A percentile compares a stretch with the other conserved stretches of the same genome.
Conservation (phyloP, 1,284 basidiomycete species). For the Termitomyces sp. region DNA sequence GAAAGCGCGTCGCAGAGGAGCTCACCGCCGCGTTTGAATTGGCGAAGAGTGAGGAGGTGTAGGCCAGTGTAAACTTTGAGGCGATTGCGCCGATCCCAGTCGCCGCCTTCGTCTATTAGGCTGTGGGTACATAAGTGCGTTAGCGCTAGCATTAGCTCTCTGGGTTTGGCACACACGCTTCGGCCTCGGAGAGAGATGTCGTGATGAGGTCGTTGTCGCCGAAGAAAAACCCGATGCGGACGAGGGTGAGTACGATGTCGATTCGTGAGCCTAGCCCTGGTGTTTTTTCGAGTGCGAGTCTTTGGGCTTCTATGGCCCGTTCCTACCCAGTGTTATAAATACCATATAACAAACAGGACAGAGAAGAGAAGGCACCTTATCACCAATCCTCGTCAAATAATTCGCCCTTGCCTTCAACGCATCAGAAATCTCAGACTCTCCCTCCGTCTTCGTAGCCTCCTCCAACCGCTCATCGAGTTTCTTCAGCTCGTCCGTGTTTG, state of each 20-base stretch:
- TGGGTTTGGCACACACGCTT: slow-evolving; percentile 53
- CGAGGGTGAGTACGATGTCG: slow-evolving; percentile 86
- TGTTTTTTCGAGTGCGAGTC: slow-evolving; percentile 86
- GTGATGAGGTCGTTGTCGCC: slow-evolving; percentile 75
- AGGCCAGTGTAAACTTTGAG: slow-evolving; percentile 94
- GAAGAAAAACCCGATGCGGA: slow-evolving; percentile 91
- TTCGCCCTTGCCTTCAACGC: slow-evolving; percentile 82
- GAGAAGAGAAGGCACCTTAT: slow-evolving; percentile 55
- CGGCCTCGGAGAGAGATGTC: slow-evolving; percentile 74
- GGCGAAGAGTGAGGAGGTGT: slow-evolving; percentile 82
- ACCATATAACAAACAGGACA: background rate
- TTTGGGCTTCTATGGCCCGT: slow-evolving; percentile 72
- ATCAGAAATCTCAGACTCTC: slow-evolving; percentile 92
- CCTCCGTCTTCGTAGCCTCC: slow-evolving; percentile 88
- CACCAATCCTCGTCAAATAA: slow-evolving; percentile 87
- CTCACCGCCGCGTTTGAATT: slow-evolving; percentile 69
- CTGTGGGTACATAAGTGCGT: slow-evolving; percentile 34
- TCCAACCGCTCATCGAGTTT: slow-evolving; percentile 76
- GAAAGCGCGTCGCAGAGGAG: slow-evolving; percentile 88
- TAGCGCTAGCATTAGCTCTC: background rate
- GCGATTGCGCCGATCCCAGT: slow-evolving; percentile 96
- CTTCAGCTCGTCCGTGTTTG: slow-evolving; percentile 74
- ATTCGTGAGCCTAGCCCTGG: slow-evolving; percentile 91
- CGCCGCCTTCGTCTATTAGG: slow-evolving; percentile 92
- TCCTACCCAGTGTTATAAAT: slow-evolving; percentile 38